Evolutionary conservation across 176 grass and related monocot species (phyloP).

Genomic region (Triticum timopheevii): DNA sequence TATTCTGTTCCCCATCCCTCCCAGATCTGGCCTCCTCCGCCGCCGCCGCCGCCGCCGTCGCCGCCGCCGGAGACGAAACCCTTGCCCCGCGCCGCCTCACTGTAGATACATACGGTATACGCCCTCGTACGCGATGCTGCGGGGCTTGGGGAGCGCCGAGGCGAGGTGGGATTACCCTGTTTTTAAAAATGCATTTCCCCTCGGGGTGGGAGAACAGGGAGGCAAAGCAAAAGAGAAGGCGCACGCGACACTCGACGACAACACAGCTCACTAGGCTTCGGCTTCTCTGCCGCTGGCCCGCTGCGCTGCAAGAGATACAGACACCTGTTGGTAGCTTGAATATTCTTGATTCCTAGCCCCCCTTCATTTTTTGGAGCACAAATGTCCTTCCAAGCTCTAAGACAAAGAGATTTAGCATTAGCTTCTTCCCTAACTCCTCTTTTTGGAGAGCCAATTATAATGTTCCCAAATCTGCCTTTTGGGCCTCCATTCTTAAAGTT

Average conservation of each 20-base stretch:
- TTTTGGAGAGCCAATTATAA: no score
- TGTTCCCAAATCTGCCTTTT: no score
- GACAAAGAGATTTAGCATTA: no score
- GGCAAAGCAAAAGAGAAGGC: neutral
- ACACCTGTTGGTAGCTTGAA: no score
- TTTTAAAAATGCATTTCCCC: neutral
- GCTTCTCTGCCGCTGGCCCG: neutral
- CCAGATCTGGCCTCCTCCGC: constrained; percentile 29
- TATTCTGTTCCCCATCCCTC: constrained; percentile 88
- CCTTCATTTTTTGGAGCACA: no score
- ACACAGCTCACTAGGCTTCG: neutral
- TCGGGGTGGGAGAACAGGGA: neutral
- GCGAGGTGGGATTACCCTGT: constrained; percentile 16
- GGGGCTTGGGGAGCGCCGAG: constrained; percentile 1
- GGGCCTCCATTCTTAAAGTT: no score
- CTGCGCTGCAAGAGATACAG: no score
- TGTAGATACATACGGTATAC: constrained; percentile 59
- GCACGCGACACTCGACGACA: neutral
- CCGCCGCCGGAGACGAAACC: constrained; percentile 37
- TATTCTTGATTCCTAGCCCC: no score
- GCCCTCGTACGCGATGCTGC: constrained; percentile 25
- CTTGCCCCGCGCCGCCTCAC: constrained; percentile 31
- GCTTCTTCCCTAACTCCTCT: no score
- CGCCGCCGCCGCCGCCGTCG: neutral
- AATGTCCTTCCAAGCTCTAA: no score